Base-by-base conservation (phyloP, 2,329 filamentous ascomycete species). In the Cercospora brassicicola region DNA sequence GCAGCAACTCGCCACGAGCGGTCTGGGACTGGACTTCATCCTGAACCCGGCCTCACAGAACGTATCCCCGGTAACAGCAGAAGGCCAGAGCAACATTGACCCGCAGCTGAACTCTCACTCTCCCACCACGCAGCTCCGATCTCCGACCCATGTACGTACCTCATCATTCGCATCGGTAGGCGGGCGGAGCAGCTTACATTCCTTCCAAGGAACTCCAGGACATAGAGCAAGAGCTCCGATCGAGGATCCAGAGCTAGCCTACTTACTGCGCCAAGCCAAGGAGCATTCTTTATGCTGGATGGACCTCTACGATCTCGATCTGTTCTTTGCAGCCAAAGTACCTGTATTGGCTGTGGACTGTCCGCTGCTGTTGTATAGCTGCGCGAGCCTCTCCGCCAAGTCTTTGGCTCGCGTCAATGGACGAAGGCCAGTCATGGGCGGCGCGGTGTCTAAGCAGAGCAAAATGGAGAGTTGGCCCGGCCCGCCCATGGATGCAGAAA, bases 331-430 rank as follows among this genome's bases (percentile, higher is more conserved):
- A 10, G 86, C 84, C 11, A 84, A 86, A 67, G 85, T 89, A 23
- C 87, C 87, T 0, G 82, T 88, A 1, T 83, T 85, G 71, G 85
- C 87, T 11, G 78, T 78, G 6, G 80, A 80, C 7, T 84, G 84
- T 57, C 81, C 83, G 18, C 75, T 85, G 56, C 78, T 85, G 39
- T 80, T 83, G 64, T 85, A 85, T 73, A 84, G 87, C 10, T 86
- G 86, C 8, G 86, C 87, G 67, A 87, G 88, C 26, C 85, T 87
- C 70, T 84, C 87, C 6, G 87, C 87, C 11, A 90, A 89, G 74
- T 85, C 88, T 71, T 78, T 89, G 15, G 84, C 84, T 18, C 82
- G 85, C 55, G 84, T 88, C 4, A 80, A 84, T 68, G 84, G 84
- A 2, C 78, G 79, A 33, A 86, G 86, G 69, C 81, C 84, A 2